phyloP scores from a whole-genome alignment of 129 eudicot species.

The Solidago caesia region DNA sequence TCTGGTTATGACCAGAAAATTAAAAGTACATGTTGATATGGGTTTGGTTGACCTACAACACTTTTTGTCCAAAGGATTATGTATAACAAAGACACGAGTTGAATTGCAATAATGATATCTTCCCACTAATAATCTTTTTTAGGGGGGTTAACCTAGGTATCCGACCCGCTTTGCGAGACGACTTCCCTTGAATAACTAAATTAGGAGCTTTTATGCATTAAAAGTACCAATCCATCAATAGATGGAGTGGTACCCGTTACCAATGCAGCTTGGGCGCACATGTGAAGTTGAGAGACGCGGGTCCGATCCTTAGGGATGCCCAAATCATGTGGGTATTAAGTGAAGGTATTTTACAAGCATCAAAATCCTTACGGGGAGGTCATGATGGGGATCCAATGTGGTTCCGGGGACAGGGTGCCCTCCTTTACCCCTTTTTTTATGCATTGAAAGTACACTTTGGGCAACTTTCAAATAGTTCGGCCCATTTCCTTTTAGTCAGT shows the following conservation, averaged over 20 bases:
- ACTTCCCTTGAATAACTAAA: neutral
- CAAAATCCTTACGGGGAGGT: too few species aligned
- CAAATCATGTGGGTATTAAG: too few species aligned
- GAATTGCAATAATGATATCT: neutral
- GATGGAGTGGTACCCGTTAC: too few species aligned
- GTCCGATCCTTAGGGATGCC: too few species aligned
- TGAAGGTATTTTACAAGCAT: too few species aligned
- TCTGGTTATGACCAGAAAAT: neutral
- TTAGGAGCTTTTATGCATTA: neutral
- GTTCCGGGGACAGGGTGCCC: too few species aligned
- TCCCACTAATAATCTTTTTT: neutral
- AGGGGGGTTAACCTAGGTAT: neutral
- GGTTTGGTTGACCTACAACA: neutral
- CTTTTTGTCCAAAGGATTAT: neutral
- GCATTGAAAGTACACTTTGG: neutral
- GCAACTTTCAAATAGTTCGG: neutral
- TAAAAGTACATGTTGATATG: neutral
- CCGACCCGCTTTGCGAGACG: neutral
- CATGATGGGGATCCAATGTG: too few species aligned
- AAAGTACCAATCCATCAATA: neutral
- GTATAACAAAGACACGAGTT: neutral
- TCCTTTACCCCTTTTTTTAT: neutral
- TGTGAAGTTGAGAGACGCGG: too few species aligned
- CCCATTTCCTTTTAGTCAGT: neutral
- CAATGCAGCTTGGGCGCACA: too few species aligned